Percentiles rank a stretch among this genome's conserved stretches.
Conservation (phyloP, 1,284 basidiomycete genomes). For the Porodaedalea pini region DNA sequence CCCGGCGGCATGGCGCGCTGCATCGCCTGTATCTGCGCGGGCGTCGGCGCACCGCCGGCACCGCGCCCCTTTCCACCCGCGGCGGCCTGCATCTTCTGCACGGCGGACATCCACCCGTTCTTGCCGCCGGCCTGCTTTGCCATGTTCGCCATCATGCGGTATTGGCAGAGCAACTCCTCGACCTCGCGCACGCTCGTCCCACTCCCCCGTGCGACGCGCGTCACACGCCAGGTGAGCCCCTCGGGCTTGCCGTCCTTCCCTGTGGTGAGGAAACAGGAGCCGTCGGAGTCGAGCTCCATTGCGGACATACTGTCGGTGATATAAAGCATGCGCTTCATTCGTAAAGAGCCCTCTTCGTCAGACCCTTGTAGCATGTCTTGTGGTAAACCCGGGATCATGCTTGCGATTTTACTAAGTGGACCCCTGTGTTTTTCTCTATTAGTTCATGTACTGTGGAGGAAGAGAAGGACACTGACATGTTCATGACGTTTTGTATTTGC, state of each 20-base stretch:
- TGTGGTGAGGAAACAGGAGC: constrained; percentile 78
- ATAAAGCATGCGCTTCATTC: constrained; percentile 98
- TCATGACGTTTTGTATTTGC: constrained; percentile 97
- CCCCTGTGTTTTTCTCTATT: constrained; percentile 55
- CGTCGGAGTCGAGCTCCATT: constrained; percentile 94
- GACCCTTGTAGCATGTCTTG: constrained; percentile 86
- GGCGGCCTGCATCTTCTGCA: constrained; percentile 88
- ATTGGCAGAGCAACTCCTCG: constrained; percentile 93
- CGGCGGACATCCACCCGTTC: constrained; percentile 86
- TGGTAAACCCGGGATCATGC: constrained; percentile 97
- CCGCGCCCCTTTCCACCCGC: constrained; percentile 83
- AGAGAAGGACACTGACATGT: constrained; percentile 64
- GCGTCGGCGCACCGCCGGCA: constrained; percentile 81
- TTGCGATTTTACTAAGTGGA: constrained; percentile 95
- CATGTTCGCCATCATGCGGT: constrained; percentile 97
- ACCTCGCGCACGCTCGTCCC: constrained; percentile 97
- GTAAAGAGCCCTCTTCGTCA: constrained; percentile 86
- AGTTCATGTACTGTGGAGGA: background rate
- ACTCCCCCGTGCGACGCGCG: constrained; percentile 87
- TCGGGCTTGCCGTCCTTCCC: constrained; percentile 82
- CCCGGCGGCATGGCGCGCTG: constrained; percentile 88
- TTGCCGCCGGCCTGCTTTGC: constrained; percentile 96
- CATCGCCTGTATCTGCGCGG: constrained; percentile 90
- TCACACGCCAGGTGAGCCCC: constrained; percentile 82
- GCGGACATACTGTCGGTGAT: constrained; percentile 98